Evolutionary conservation across 1,139 yeast species (phyloP), one percentile per base, ranked within the genome.

Genomic region (Hansenula lynferdii): DNA sequence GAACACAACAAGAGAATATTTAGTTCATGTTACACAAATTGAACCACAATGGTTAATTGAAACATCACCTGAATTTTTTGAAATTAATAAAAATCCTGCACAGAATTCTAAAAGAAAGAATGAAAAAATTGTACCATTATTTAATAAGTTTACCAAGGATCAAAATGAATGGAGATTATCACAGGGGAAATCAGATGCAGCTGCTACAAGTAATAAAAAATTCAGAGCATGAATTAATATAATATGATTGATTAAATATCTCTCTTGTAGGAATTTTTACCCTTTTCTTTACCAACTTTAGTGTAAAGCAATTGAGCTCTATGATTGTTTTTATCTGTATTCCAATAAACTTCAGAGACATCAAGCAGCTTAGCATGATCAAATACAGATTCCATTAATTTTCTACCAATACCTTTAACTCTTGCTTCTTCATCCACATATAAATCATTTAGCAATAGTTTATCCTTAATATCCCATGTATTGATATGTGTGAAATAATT

Each of bases 11-110:
- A 80, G 79, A 54, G 97, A 90, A 65, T 92, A 89, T 58, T 87
- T 92, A 96, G 94, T 87, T 43, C 84, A 87, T 51, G 85, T 81
- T 8, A 82, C 95, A 0, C 70, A 75, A 5, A 80, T 92, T 37
- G 94, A 87, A 41, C 90, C 97, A 0, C 69, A 70, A 47, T 90
- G 97, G 97, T 67, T 92, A 31, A 69, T 82, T 8, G 89, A 85
- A 50, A 73, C 78, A 28, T 97, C 97, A 2, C 97, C 98, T 1
- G 78, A 79, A 38, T 90, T 82, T 60, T 92, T 85, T 70, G 79
- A 80, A 57, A 72, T 70, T 9, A 66, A 61, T 44, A 59, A 57
- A 2, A 28, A 28, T 17, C 27, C n/a, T n/a, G n/a, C 54, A 59
- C 26, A 64, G 65, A 38, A 48, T 58, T 70, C 45, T 56, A 65